Base-by-base conservation (phyloP, 352 stramenopile species). In the Achlya hypogyna region DNA sequence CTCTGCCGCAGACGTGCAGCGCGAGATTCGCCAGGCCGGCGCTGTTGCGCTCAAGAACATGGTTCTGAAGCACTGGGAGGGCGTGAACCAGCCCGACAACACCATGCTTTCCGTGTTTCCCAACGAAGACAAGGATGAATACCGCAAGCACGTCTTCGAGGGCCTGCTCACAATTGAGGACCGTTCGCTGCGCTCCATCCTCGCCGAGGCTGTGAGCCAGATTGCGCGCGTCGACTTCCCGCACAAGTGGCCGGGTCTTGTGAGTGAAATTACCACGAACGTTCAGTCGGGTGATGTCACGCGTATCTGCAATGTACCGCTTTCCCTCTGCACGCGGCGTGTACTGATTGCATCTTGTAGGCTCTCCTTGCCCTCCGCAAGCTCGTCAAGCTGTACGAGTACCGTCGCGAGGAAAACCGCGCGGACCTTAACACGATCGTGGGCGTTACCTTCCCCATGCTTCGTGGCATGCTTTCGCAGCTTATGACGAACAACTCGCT, bases 301-400 rank as follows among this genome's bases (percentile, higher is more conserved):
- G 69, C 82, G 85, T 62, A 94, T 93, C 69, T 89, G 89, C 70
- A 92, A 91, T 56, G 74, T 79, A 71, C 47, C 62, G 62, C 10
- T 45, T 31, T 23, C 1, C n/a, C 34, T 51, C 27, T 20, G 38
- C 14, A 18, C 5, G n/a, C 10, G 25, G 38, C 16, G 18, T 25
- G 6, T 0, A 51, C n/a, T 64, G 22, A 49, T 62, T 22, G 25
- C 69, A 3, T 6, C 69, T 3, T 14, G 53, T 89, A 97, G 74
- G 86, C 95, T n/a, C 77, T 99, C 29, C 76, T 98, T 56, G 93
- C 94, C 25, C 72, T 98, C 62, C 88, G 96, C 42, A 97, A 97
- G 73, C 81, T 99, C 42, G 95, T 97, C 70, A 99, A 99, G 81
- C 91, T 97, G 71, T 99, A 98, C 74, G 96, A 99, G 77, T 99